Evolutionary conservation across 129 eudicot species (phyloP).

Genomic region (Calendula officinalis): DNA sequence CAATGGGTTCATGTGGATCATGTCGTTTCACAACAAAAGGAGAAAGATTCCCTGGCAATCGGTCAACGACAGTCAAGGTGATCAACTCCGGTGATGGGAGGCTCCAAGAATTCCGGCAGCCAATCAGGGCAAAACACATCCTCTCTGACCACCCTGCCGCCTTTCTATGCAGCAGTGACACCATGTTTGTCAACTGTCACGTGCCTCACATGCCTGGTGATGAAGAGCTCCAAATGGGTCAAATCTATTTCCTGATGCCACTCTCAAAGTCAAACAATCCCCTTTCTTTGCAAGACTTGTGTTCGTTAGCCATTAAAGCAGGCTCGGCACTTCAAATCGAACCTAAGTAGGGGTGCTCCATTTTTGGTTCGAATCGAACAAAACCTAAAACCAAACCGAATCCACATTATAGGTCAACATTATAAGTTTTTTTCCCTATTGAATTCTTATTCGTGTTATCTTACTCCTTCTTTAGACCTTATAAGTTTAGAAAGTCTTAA

Average conservation of each 20-base stretch:
- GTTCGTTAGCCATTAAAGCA: conserved; percentile 57
- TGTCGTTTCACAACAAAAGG: conserved; percentile 16
- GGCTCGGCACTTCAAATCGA: conserved; percentile 31
- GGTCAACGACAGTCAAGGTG: conserved; percentile 48
- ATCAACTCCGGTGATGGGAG: conserved; percentile 52
- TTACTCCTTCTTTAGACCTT: too few relatives aligned
- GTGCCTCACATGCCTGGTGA: conserved; percentile 45
- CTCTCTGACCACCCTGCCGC: conserved; percentile 43
- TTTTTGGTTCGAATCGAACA: neutral
- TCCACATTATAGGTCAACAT: neutral
- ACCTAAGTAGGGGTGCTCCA: neutral
- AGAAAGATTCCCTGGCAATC: conserved; percentile 5
- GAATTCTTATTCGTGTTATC: too few relatives aligned
- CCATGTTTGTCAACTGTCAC: conserved; percentile 46
- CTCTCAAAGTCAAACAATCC: conserved; percentile 40
- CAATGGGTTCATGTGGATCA: conserved; percentile 22
- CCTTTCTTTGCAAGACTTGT: conserved; percentile 59
- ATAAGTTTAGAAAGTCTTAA: too few relatives aligned
- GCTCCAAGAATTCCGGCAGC: conserved; percentile 54
- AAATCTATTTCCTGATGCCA: conserved; percentile 71
- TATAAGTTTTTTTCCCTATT: too few relatives aligned
- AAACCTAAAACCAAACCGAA: neutral
- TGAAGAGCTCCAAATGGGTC: conserved; percentile 62
- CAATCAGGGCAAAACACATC: conserved; percentile 44
- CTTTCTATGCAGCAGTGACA: conserved; percentile 59